A percentile compares a stretch with the other conserved stretches of the same genome.
Conservation (phyloP, 2,329 filamentous ascomycete species). For the Fusarium chuoi region DNA sequence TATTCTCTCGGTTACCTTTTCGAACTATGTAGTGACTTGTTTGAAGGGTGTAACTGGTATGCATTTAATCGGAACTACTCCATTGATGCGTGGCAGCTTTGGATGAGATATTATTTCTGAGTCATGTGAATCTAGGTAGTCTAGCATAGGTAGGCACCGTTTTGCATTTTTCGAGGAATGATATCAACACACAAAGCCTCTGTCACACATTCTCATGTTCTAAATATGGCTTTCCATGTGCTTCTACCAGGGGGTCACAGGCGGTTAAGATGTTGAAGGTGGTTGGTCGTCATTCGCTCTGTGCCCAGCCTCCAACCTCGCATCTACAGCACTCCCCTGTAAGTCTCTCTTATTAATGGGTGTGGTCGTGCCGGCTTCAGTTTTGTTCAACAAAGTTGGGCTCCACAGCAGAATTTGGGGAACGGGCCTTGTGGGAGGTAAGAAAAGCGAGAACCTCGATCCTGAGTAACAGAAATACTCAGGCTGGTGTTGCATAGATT, state of each 20-base stretch:
- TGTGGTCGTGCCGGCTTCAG: conserved; percentile 6
- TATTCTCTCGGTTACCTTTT: too few species aligned
- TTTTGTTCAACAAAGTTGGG: conserved; percentile 14
- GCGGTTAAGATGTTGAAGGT: conserved; percentile 32
- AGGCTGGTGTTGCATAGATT: not conserved
- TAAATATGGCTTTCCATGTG: conserved; percentile 11
- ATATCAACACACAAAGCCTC: not conserved
- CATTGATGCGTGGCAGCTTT: conserved; percentile 23
- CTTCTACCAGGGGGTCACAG: conserved; percentile 4
- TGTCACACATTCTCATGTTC: conserved; percentile 8
- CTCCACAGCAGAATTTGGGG: conserved; percentile 21
- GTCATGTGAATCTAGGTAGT: conserved; percentile 6
- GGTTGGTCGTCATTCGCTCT: conserved; percentile 27
- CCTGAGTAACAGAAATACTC: not conserved
- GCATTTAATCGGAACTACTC: too few species aligned
- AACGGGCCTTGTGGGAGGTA: not conserved
- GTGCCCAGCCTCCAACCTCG: conserved; percentile 24
- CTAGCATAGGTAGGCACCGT: not conserved
- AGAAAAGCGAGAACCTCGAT: not conserved
- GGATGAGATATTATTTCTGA: conserved; percentile 4
- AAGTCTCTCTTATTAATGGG: conserved; percentile 6
- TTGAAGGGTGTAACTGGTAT: too few species aligned
- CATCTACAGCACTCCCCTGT: conserved; percentile 11
- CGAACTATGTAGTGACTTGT: too few species aligned
- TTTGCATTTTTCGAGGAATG: not conserved